Evolutionary conservation across 2,329 filamentous ascomycete species (phyloP), one percentile per base, ranked within the genome.

Genomic region (Colletotrichum sp.): DNA sequence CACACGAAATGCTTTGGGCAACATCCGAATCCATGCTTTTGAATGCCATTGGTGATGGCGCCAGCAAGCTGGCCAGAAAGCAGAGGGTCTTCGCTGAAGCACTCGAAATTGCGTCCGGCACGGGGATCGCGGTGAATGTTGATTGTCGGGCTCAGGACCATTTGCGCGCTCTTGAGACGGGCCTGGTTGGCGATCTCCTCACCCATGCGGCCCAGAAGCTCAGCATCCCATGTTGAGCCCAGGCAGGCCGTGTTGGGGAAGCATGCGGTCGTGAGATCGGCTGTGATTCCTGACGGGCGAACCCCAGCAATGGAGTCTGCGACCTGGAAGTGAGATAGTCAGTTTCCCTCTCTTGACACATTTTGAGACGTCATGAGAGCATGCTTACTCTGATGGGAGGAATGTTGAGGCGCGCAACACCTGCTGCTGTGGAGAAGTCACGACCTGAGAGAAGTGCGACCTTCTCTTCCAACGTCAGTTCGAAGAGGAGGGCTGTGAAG

Each of bases 131-230:
- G 81, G 58, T 87, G 86, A 59, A 87, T 86, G 78, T 84, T 87
- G 74, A 88, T 85, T 0, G 86, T 89, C 5, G 94, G 94, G 8
- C 93, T 94, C 16, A 95, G 87, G 77, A 93, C 90, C 12, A 94
- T 89, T 80, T 95, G 92, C n/a, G 93, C 88, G 74, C 93, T 93
- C 84, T 95, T 95, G 69, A 79, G 76, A 4, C 76, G 78, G 2
- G 78, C 79, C 43, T 82, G 69, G 13, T 55, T 24, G 5, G 71
- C 77, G 21, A 78, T 67, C 28, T 72, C 68, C 16, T 77, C 69
- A 32, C 77, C 77, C 9, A 78, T 59, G 0, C 67, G 70, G 16
- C 43, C 24, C 12, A 78, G 76, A 4, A 78, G 71, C 36, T 73
- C 74, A 4, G 76, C 69, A 61, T 78, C 74, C 77, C 77, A 78